Evolutionary conservation across 345 rosid species (phyloP).

Genomic region (Sonneratia caseolaris): DNA sequence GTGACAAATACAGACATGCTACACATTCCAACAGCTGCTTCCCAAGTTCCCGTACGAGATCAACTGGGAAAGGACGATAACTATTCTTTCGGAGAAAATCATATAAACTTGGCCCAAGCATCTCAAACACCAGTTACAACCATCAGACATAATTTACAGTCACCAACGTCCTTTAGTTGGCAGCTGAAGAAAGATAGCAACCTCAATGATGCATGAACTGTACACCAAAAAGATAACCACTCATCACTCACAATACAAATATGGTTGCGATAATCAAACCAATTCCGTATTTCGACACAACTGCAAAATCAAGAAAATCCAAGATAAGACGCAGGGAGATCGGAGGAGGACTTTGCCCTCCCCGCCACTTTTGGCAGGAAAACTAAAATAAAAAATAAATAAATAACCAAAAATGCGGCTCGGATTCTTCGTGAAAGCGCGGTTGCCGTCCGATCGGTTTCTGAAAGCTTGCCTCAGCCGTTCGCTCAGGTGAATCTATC

Average conservation of each 20-base stretch:
- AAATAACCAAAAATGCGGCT: not conserved
- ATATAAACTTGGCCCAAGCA: constrained; percentile 74
- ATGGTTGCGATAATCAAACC: constrained; percentile 64
- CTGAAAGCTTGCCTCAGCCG: constrained; percentile 1
- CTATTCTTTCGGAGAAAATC: constrained; percentile 66
- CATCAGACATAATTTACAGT: constrained; percentile 2
- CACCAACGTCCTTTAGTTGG: not conserved
- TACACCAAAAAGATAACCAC: constrained; percentile 3
- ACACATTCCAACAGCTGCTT: constrained; percentile 70
- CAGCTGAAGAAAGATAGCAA: not conserved
- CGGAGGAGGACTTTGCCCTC: not conserved
- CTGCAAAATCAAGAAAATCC: constrained; percentile 33
- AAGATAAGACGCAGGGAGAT: not conserved
- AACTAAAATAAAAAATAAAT: too few relatives aligned
- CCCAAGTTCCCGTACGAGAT: constrained; percentile 70
- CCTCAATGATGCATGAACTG: not conserved
- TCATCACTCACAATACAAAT: constrained; percentile 53
- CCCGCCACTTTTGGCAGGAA: not conserved
- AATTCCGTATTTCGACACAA: constrained; percentile 51
- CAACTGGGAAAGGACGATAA: constrained; percentile 60
- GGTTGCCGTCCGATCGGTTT: constrained; percentile 13
- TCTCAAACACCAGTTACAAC: constrained; percentile 59
- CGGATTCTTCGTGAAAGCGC: constrained; percentile 12
- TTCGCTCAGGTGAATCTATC: not conserved
- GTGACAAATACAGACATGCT: constrained; percentile 49